phyloP scores from a whole-genome alignment of 2,329 filamentous ascomycete species.

The Venturia effusa region DNA sequence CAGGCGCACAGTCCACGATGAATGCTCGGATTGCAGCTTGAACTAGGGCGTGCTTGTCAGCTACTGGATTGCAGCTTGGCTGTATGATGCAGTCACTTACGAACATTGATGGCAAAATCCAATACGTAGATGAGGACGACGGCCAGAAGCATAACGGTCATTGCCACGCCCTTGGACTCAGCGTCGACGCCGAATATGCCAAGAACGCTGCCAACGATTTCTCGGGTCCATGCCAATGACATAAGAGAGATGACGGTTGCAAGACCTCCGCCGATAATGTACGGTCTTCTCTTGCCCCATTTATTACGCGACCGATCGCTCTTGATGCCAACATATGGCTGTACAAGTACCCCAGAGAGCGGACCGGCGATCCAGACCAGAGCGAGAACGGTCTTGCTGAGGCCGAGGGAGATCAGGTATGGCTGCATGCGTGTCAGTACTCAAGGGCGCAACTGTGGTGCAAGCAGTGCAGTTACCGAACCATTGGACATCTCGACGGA shows the following conservation, averaged over 20 bases:
- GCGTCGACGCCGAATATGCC: constrained; percentile 58
- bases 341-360: constrained; percentile 41
- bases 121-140: constrained; percentile 81
- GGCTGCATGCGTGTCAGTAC: constrained; percentile 25
- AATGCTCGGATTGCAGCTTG: constrained; percentile 87
- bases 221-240: constrained; percentile 38
- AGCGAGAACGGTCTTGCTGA: constrained; percentile 41
- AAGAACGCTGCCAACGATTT: constrained; percentile 53
- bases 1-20: constrained; percentile 84
- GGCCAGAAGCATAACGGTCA: constrained; percentile 62
- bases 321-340: constrained; percentile 43
- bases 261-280: constrained; percentile 39
- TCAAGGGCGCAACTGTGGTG: neutral
- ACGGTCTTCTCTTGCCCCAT: constrained; percentile 41
- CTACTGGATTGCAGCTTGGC: neutral
- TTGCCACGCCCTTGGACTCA: constrained; percentile 54
- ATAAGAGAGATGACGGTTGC: constrained; percentile 40
- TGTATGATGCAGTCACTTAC: constrained; percentile 34
- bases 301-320: constrained; percentile 39
- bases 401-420: constrained; percentile 41
- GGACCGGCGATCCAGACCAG: constrained; percentile 47
- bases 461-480: constrained; percentile 42
- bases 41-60: constrained; percentile 37
- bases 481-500: constrained; percentile 90
- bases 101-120: constrained; percentile 91